Percentiles rank a stretch among this genome's conserved stretches.
These are phyloP conservation scores for Pythium apleroticum DNA, from an alignment of 352 stramenopile genomes.

Conservation along the genomic window DNA sequence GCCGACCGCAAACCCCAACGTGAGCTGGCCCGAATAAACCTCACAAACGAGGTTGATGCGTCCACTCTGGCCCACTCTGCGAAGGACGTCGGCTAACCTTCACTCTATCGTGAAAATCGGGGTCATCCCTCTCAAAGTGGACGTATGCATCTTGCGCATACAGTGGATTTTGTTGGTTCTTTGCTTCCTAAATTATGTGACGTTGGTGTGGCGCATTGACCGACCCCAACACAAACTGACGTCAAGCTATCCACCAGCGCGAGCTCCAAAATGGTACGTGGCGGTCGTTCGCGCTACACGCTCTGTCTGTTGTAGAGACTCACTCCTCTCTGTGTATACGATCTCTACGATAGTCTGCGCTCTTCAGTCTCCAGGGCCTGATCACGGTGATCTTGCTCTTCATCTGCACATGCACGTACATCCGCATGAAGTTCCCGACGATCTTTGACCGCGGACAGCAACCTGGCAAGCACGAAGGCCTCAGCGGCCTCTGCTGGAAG, in stretches of 20 bases:
- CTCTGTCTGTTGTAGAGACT: background rate
- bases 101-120: background rate
- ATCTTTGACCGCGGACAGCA: constrained; percentile 92
- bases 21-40: constrained; percentile 19
- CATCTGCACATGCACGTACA: constrained; percentile 97
- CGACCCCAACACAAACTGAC: background rate
- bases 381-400: constrained; percentile 96
- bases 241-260: background rate
- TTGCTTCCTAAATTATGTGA: constrained; percentile 27
- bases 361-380: constrained; percentile 97
- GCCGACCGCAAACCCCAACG: constrained; percentile 26
- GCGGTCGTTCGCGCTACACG: background rate
- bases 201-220: constrained; percentile 19
- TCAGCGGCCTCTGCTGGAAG: constrained; percentile 92
- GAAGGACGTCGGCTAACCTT: constrained; percentile 16
- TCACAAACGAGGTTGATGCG: constrained; percentile 19
- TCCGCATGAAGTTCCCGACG: constrained; percentile 93
- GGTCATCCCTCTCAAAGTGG: constrained; percentile 28
- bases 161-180: constrained; percentile 18
- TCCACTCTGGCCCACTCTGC: constrained; percentile 10
- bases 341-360: constrained; percentile 80
- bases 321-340: constrained; percentile 5
- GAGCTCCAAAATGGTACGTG: constrained; percentile 27
- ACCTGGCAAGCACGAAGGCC: constrained; percentile 82
- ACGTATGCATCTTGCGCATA: constrained; percentile 23